phyloP scores from a whole-genome alignment of 768 basidiomycete species.

The Psilocybe cyanescens region DNA sequence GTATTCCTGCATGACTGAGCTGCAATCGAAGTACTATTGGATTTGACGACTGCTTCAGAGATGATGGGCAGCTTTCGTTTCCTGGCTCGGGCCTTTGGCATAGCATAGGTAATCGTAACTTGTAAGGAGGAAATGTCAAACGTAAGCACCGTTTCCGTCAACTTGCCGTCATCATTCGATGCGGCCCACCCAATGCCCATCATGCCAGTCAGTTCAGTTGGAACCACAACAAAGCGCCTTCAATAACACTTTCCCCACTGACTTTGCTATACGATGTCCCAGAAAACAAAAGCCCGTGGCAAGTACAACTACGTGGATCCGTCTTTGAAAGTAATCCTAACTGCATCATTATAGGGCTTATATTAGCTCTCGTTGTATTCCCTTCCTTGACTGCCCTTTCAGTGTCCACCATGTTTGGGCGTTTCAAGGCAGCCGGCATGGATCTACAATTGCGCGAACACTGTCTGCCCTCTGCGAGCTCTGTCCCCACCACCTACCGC shows the following conservation, averaged over 20 bases:
- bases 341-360: conserved; percentile 14
- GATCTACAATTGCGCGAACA: conserved; percentile 29
- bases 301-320: not conserved
- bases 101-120: conserved; percentile 10
- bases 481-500: conserved; percentile 31
- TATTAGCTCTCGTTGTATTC: conserved; percentile 42
- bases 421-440: conserved; percentile 33
- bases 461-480: conserved; percentile 28
- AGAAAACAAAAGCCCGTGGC: conserved; percentile 1
- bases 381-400: conserved; percentile 39
- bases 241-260: not conserved
- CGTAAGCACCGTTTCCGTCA: not conserved
- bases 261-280: not conserved
- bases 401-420: conserved; percentile 37
- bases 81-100: conserved; percentile 35
- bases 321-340: not conserved
- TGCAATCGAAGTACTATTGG: conserved; percentile 43
- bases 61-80: conserved; percentile 41
- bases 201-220: not conserved
- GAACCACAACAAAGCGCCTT: not conserved
- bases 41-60: conserved; percentile 9
- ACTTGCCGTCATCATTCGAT: not conserved
- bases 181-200: not conserved
- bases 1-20: conserved; percentile 67
- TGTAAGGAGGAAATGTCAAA: not conserved